These are phyloP conservation scores for Geotrichum citri-aurantii DNA, from an alignment of 1,139 yeast genomes.

Conservation along the genomic window DNA sequence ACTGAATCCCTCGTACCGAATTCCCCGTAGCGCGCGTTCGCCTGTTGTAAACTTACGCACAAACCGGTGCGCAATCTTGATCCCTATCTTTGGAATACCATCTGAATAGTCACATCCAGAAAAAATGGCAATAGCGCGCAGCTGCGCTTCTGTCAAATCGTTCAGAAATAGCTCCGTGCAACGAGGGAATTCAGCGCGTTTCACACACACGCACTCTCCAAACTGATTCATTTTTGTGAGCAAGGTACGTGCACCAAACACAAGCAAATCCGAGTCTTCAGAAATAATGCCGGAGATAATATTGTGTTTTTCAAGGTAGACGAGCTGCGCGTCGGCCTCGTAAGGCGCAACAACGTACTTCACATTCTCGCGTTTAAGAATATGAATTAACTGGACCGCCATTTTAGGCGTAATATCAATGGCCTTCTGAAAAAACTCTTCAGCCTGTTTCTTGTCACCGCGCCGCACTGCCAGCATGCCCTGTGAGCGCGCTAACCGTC, in stretches of 20 bases:
- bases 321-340: conserved; percentile 98
- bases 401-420: conserved; percentile 86
- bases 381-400: conserved; percentile 81
- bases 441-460: conserved; percentile 57
- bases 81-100: conserved; percentile 78
- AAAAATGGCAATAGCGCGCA: conserved; percentile 73
- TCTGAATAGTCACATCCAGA: conserved; percentile 95
- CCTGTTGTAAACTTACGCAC: conserved; percentile 49
- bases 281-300: conserved; percentile 80
- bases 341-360: conserved; percentile 91
- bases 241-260: conserved; percentile 75
- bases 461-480: conserved; percentile 38
- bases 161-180: conserved; percentile 42
- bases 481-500: conserved; percentile 50
- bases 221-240: conserved; percentile 71
- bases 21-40: conserved; percentile 51
- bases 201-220: conserved; percentile 70
- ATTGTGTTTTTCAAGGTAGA: conserved; percentile 71
- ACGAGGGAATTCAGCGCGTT: conserved; percentile 38
- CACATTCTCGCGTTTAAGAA: conserved; percentile 51
- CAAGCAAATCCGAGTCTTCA: conserved; percentile 88
- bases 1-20: conserved; percentile 53
- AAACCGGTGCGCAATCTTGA: conserved; percentile 65
- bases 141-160: conserved; percentile 49
- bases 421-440: conserved; percentile 66